Percentiles rank a stretch among this genome's conserved stretches.
Evolutionary conservation across 1,284 basidiomycete species (phyloP).

Genomic region (Trichosporon asahii): DNA sequence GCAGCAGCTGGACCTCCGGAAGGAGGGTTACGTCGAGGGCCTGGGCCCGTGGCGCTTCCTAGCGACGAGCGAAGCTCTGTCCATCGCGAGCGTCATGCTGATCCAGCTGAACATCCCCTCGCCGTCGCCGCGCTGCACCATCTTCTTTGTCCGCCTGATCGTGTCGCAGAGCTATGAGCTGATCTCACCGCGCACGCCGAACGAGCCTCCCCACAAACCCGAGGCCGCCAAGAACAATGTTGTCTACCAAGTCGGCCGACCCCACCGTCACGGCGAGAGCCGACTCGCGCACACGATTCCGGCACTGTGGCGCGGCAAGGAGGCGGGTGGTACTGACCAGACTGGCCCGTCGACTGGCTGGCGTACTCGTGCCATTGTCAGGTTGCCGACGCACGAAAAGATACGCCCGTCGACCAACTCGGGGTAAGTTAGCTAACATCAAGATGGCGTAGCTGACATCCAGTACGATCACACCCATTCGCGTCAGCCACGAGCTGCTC

Average conservation of each 20-base stretch:
- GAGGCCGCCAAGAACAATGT: conserved; percentile 37
- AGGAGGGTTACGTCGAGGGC: conserved; percentile 46
- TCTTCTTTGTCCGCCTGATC: conserved; percentile 47
- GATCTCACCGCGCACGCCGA: conserved; percentile 43
- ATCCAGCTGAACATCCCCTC: conserved; percentile 36
- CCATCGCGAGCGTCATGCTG: conserved; percentile 42
- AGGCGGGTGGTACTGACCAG: conserved; percentile 28
- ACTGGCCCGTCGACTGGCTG: conserved; percentile 26
- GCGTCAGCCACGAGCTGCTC: conserved; percentile 44
- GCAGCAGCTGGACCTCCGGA: conserved; percentile 37
- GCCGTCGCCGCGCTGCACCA: conserved; percentile 39
- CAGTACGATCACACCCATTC: conserved; percentile 45
- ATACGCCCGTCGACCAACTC: conserved; percentile 46
- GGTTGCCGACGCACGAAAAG: conserved; percentile 49
- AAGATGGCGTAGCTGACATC: neutral
- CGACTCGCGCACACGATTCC: conserved; percentile 32
- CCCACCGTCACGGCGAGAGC: conserved; percentile 32
- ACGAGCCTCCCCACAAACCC: conserved; percentile 34
- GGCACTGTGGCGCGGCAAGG: conserved; percentile 41
- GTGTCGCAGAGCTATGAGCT: conserved; percentile 42
- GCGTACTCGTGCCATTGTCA: conserved; percentile 37
- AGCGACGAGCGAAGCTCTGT: conserved; percentile 45
- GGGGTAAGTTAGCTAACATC: conserved; percentile 48
- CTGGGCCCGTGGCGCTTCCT: conserved; percentile 45
- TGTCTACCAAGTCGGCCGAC: conserved; percentile 41